A percentile compares a stretch with the other conserved stretches of the same genome.
These are phyloP conservation scores for Fomitopsis palustris DNA, from an alignment of 1,284 basidiomycete species.

Conservation along the genomic window DNA sequence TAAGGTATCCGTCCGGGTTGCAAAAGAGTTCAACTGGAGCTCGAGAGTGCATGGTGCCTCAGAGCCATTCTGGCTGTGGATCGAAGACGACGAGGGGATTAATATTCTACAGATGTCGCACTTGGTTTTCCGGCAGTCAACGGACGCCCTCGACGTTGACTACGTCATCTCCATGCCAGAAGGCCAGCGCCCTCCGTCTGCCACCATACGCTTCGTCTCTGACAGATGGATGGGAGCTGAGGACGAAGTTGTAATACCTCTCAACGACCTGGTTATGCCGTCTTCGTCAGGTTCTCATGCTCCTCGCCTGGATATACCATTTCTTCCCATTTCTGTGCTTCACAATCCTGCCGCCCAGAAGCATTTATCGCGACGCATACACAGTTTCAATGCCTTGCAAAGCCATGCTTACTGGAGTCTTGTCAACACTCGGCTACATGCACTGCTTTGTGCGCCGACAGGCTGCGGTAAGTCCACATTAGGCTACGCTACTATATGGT, in stretches of 20 bases:
- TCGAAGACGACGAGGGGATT: constrained; percentile 81
- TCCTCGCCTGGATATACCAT: constrained; percentile 77
- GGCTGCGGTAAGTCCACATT: constrained; percentile 83
- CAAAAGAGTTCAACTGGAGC: constrained; percentile 84
- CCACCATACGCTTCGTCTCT: constrained; percentile 80
- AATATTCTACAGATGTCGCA: constrained; percentile 84
- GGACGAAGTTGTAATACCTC: constrained; percentile 59
- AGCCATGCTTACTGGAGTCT: constrained; percentile 89
- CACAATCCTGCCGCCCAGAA: constrained; percentile 46
- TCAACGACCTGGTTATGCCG: constrained; percentile 81
- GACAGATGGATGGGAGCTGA: constrained; percentile 96
- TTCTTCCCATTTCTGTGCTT: constrained; percentile 60
- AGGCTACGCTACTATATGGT: constrained; percentile 69
- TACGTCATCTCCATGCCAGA: constrained; percentile 78
- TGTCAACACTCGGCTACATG: constrained; percentile 67
- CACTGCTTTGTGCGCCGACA: constrained; percentile 80
- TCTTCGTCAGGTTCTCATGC: constrained; percentile 59
- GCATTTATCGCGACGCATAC: constrained; percentile 42
- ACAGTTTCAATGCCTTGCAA: constrained; percentile 83
- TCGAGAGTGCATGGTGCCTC: constrained; percentile 69
- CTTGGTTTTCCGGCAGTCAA: constrained; percentile 69
- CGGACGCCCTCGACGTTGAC: constrained; percentile 58
- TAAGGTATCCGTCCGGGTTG: constrained; percentile 67
- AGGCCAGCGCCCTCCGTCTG: constrained; percentile 51
- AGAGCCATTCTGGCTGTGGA: constrained; percentile 96